Evolutionary conservation across 225 moss, liverwort and hornwort genomes (phyloP), one percentile per base, ranked within the genome.

Genomic region (Asterella californica): DNA sequence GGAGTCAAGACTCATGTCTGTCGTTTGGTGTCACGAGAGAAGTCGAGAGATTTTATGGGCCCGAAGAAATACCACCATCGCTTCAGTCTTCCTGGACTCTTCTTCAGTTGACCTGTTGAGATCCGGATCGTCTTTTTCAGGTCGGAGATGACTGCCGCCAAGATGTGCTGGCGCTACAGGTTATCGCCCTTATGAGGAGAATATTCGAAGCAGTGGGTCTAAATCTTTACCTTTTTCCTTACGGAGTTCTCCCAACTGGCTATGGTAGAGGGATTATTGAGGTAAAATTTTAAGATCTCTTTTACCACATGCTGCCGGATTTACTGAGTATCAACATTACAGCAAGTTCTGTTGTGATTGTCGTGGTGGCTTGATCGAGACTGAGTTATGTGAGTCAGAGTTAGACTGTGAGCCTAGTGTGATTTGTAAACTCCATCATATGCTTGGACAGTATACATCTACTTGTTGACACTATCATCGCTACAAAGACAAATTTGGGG

Each of bases 111-210:
- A 52, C 52, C 12, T 17, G 10, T 7, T 18, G 34, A 67, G 36
- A 71, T 47, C 7, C 27, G 46, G 25, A 11, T 71, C 46, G 47
- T 48, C 47, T 27, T 72, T 36, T 38, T 68, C 75, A 94, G 94
- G 95, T 95, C 76, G 95, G 95, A 83, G 95, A 95, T 84, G 95
- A 95, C 87, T 95, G 95, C 78, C 90, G 95, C 17, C 95, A 95
- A 81, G 95, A 95, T 87, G 89, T 95, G 64, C 77, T 95, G 60
- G 95, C 95, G 32, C 88, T 95, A 49, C 95, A 95, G 79, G 93
- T 95, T 50, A 95, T 95, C 63, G 82, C 91, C 30, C 89, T 95
- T 24, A n/a, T 95, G 79, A 90, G 88, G 79, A 87, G 88, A 30
- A 90, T 91, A 59, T 95, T 93, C 85, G 79, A 90, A 82, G 91